A percentile compares a stretch with the other conserved stretches of the same genome.
phyloP scores from a whole-genome alignment of 2,329 filamentous ascomycete genomes.

The Sclerotinia nivalis region DNA sequence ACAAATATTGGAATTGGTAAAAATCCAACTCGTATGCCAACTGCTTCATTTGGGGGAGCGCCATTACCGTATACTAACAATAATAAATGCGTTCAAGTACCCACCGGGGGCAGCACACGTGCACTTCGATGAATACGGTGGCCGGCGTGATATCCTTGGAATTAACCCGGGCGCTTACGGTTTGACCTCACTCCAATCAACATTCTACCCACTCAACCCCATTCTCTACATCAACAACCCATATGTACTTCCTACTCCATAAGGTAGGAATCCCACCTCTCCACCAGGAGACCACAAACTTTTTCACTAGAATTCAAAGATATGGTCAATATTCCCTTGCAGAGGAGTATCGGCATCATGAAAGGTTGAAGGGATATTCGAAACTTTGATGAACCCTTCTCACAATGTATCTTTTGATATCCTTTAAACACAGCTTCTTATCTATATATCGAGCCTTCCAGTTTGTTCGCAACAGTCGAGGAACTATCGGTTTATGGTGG shows the following conservation, averaged over 20 bases:
- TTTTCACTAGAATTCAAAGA: too few species aligned
- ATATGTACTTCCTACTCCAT: not conserved
- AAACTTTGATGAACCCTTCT: too few species aligned
- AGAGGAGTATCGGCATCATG: not conserved
- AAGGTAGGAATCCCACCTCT: not conserved
- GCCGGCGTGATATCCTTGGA: not conserved
- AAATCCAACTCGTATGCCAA: too few species aligned
- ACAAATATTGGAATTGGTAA: too few species aligned
- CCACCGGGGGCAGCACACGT: not conserved
- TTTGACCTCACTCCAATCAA: not conserved
- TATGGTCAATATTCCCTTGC: too few species aligned
- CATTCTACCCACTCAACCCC: not conserved
- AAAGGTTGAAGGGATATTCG: not conserved
- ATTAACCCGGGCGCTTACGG: not conserved
- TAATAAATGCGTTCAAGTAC: too few species aligned
- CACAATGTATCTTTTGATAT: too few species aligned
- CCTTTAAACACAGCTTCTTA: too few species aligned
- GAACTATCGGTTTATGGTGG: not conserved
- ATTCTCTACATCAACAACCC: not conserved
- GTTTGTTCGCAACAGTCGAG: not conserved
- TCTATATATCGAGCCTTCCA: too few species aligned
- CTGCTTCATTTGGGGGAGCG: too few species aligned
- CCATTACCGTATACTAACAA: too few species aligned
- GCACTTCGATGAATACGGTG: not conserved
- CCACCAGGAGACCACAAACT: not conserved